Conservation (phyloP, 805 yeast species). For the Wickerhamomyces hampshirensis region DNA sequence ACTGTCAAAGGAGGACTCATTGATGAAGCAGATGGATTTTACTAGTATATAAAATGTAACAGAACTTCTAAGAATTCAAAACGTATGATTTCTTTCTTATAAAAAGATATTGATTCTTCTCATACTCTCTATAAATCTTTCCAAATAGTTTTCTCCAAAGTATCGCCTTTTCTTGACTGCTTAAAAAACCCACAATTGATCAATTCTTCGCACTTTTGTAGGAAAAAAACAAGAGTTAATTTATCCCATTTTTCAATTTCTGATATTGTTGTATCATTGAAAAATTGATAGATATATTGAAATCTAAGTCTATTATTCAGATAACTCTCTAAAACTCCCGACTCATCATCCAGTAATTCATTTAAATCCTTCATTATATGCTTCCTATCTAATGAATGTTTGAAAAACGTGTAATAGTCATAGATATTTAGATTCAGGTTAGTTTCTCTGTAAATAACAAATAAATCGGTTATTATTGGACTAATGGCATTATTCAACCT, state of each 20-base stretch:
- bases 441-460: constrained; percentile 73
- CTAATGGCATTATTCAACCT: constrained; percentile 34
- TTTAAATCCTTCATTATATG: constrained; percentile 24
- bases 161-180: constrained; percentile 53
- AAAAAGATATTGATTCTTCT: too few relatives aligned
- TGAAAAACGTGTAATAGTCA: constrained; percentile 64
- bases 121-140: constrained; percentile 55
- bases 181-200: constrained; percentile 64
- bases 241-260: constrained; percentile 54
- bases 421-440: constrained; percentile 60
- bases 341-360: constrained; percentile 16
- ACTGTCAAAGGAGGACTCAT: background rate
- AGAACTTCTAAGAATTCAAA: too few relatives aligned
- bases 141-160: constrained; percentile 69
- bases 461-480: constrained; percentile 56
- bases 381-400: constrained; percentile 38
- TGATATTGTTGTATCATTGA: constrained; percentile 22
- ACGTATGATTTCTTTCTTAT: too few relatives aligned
- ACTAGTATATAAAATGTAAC: too few relatives aligned
- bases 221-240: constrained; percentile 62
- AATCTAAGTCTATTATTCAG: constrained; percentile 24
- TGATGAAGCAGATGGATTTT: too few relatives aligned
- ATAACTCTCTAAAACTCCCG: constrained; percentile 15
- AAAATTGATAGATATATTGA: constrained; percentile 24
- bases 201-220: constrained; percentile 69